phyloP scores from a whole-genome alignment of 352 stramenopile genomes.

The Pilasporangium apinafurcum region DNA sequence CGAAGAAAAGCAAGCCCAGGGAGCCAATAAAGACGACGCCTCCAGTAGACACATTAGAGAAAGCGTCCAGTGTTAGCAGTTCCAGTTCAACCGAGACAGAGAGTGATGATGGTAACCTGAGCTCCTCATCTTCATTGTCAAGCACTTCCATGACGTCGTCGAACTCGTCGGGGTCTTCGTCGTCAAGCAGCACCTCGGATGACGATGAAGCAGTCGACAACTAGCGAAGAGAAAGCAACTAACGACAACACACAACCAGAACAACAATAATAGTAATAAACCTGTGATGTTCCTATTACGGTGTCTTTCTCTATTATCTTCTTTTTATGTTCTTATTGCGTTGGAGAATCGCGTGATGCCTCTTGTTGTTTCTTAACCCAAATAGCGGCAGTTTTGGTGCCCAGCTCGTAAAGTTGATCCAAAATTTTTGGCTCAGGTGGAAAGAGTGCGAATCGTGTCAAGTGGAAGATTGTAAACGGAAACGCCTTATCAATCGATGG shows the following conservation, averaged over 20 bases:
- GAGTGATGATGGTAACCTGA: constrained; percentile 38
- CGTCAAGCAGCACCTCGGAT: constrained; percentile 45
- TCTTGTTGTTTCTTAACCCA: constrained; percentile 48
- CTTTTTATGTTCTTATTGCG: too few species aligned
- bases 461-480: constrained; percentile 45
- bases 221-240: neutral
- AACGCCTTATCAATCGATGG: constrained; percentile 58
- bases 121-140: constrained; percentile 37
- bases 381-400: constrained; percentile 34
- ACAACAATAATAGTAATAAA: too few species aligned
- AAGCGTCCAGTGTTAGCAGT: neutral
- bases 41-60: neutral
- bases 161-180: constrained; percentile 21
- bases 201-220: constrained; percentile 20
- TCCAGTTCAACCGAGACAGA: constrained; percentile 1
- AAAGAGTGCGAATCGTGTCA: constrained; percentile 48
- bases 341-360: too few species aligned
- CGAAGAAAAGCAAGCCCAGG: neutral
- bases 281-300: too few species aligned
- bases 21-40: neutral
- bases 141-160: constrained; percentile 37
- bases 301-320: too few species aligned
- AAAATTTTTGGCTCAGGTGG: constrained; percentile 46
- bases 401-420: constrained; percentile 61
- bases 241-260: neutral